phyloP scores from a whole-genome alignment of 2,329 filamentous ascomycete genomes.

The Aspergillus sp. region DNA sequence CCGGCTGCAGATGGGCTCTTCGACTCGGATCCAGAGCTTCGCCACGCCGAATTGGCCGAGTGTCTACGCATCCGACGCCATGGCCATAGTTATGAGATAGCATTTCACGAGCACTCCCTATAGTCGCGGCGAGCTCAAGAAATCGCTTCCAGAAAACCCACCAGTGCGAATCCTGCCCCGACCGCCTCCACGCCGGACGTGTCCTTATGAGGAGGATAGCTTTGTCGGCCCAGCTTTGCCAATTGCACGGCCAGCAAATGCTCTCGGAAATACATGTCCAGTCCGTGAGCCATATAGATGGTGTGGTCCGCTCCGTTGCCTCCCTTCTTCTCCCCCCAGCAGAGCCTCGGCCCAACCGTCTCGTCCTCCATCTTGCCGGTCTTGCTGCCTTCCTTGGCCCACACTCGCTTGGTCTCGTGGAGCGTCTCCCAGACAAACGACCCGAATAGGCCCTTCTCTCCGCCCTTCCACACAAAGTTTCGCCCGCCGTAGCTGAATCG shows the following conservation, averaged over 20 bases:
- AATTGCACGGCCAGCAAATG: slow-evolving; percentile 18
- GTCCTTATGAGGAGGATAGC: slow-evolving; percentile 17
- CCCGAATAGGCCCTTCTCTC: slow-evolving; percentile 11
- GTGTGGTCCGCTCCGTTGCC: slow-evolving; percentile 11
- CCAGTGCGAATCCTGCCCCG: slow-evolving; percentile 33
- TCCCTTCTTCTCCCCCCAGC: slow-evolving; percentile 18
- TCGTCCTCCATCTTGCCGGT: slow-evolving; percentile 19
- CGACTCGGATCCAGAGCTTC: too few relatives aligned
- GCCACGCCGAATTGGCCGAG: too few relatives aligned
- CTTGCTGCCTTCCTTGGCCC: slow-evolving; percentile 13
- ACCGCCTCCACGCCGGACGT: slow-evolving; percentile 10
- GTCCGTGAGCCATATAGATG: slow-evolving; percentile 14
- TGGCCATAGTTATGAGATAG: too few relatives aligned
- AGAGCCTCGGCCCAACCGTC: slow-evolving; percentile 13
- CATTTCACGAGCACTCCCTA: too few relatives aligned
- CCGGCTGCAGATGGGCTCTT: too few relatives aligned
- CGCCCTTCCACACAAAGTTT: slow-evolving; percentile 19
- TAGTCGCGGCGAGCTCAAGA: background rate
- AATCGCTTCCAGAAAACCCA: background rate
- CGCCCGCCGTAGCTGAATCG: slow-evolving; percentile 17
- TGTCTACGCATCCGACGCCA: too few relatives aligned
- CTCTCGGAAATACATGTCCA: slow-evolving; percentile 19
- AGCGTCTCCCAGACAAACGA: slow-evolving; percentile 16
- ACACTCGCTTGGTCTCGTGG: slow-evolving; percentile 19
- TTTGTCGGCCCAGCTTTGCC: slow-evolving; percentile 11